phyloP scores from a whole-genome alignment of 2,329 filamentous ascomycete species.

The Exophiala sp. region DNA sequence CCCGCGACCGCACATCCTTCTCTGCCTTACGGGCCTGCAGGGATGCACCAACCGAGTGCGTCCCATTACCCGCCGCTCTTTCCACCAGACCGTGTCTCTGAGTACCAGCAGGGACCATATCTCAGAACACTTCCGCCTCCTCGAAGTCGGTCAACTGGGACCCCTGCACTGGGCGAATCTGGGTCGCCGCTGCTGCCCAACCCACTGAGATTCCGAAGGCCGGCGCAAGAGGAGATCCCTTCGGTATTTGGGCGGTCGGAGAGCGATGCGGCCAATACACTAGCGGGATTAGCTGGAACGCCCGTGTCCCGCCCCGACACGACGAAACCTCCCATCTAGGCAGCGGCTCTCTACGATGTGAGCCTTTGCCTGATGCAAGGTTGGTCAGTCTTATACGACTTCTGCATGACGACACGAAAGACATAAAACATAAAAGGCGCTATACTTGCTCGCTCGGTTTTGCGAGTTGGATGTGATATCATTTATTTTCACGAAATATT shows the following conservation, averaged over 20 bases:
- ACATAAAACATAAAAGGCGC: slow-evolving; percentile 3
- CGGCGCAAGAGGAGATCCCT: slow-evolving; percentile 11
- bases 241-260: slow-evolving; percentile 19
- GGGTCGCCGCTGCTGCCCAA: slow-evolving; percentile 10
- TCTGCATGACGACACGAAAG: slow-evolving; percentile 10
- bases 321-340: slow-evolving; percentile 6
- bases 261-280: slow-evolving; percentile 25
- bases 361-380: neutral
- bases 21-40: slow-evolving; percentile 3
- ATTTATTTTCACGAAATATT: neutral
- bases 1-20: slow-evolving; percentile 12
- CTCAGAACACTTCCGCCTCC: slow-evolving; percentile 19
- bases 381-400: neutral
- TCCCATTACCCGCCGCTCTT: slow-evolving; percentile 15
- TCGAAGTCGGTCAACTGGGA: slow-evolving; percentile 9
- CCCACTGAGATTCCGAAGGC: slow-evolving; percentile 9
- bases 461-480: neutral
- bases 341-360: slow-evolving; percentile 6
- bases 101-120: slow-evolving; percentile 8
- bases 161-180: slow-evolving; percentile 3
- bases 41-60: slow-evolving; percentile 10
- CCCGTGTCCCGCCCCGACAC: slow-evolving; percentile 12
- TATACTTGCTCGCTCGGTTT: neutral
- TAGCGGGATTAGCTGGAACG: slow-evolving; percentile 24
- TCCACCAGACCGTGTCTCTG: slow-evolving; percentile 14